Evolutionary conservation across 164 flowering plant species (phyloP).

Genomic region (Tetracentron sinense): DNA sequence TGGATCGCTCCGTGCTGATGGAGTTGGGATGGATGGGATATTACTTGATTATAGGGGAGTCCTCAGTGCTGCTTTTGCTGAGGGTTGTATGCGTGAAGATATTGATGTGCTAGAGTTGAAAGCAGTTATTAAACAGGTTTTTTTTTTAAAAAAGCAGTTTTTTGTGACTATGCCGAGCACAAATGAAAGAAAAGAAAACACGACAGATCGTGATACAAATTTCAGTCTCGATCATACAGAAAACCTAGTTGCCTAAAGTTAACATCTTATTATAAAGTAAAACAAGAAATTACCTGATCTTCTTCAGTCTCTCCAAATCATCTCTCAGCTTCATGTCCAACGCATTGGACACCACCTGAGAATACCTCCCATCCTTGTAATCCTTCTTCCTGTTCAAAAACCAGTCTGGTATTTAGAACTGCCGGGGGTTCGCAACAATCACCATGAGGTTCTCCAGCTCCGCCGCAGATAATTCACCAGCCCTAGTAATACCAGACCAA

Average conservation of each 20-base stretch:
- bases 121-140: too few species aligned
- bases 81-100: too few species aligned
- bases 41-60: too few species aligned
- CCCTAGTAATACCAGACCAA: constrained; percentile 27
- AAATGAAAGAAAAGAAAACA: too few species aligned
- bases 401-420: constrained; percentile 68
- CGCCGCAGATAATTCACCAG: constrained; percentile 65
- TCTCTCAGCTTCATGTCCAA: constrained; percentile 85
- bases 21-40: too few species aligned
- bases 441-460: constrained; percentile 72
- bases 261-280: neutral
- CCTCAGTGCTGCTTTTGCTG: too few species aligned
- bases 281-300: constrained; percentile 15
- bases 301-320: constrained; percentile 73
- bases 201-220: neutral
- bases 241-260: neutral
- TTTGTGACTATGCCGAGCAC: too few species aligned
- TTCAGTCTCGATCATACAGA: neutral
- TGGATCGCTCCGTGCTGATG: too few species aligned
- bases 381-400: constrained; percentile 69
- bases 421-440: constrained; percentile 69
- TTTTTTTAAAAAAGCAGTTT: too few species aligned
- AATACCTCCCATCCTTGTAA: constrained; percentile 70
- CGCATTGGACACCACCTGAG: constrained; percentile 74
- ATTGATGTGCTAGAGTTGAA: too few species aligned